Evolutionary conservation across 108 stramenopile species (phyloP).

Genomic region (Cyclotella baltica): DNA sequence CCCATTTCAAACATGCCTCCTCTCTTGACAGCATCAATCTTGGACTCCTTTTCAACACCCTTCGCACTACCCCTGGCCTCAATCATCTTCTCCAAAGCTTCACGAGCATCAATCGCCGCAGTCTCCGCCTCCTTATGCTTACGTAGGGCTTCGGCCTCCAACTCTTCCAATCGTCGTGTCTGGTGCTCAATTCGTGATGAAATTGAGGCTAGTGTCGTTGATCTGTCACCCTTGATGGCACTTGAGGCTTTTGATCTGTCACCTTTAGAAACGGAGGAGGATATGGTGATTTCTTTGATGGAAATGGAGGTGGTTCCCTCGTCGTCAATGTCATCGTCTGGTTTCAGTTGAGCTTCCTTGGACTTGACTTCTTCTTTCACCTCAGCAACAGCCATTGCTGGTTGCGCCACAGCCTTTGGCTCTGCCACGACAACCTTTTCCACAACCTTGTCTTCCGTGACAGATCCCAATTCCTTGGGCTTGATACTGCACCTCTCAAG

Average conservation of each 20-base stretch:
- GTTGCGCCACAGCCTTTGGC: neutral
- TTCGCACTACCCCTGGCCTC: conserved; percentile 7
- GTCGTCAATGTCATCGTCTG: no score
- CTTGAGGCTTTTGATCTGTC: conserved; percentile 7
- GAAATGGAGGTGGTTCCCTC: neutral
- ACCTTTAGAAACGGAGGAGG: no score
- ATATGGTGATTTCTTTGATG: conserved; percentile 1
- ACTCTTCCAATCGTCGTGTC: conserved; percentile 11
- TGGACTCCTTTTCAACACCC: neutral
- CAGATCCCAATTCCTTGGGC: neutral
- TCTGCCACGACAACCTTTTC: neutral
- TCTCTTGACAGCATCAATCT: neutral
- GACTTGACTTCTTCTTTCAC: neutral
- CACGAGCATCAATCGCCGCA: conserved; percentile 30
- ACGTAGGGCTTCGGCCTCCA: conserved; percentile 39
- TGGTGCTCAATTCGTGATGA: conserved; percentile 10
- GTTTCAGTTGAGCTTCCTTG: neutral
- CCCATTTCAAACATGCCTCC: neutral
- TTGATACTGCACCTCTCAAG: neutral
- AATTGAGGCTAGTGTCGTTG: conserved; percentile 10
- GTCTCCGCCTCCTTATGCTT: conserved; percentile 40
- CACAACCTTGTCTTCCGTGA: neutral
- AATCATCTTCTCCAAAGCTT: conserved; percentile 34
- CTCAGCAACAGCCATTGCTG: no score
- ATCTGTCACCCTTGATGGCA: neutral